Conservation (phyloP, 345 rosid genomes). For the Camelina laxa region DNA sequence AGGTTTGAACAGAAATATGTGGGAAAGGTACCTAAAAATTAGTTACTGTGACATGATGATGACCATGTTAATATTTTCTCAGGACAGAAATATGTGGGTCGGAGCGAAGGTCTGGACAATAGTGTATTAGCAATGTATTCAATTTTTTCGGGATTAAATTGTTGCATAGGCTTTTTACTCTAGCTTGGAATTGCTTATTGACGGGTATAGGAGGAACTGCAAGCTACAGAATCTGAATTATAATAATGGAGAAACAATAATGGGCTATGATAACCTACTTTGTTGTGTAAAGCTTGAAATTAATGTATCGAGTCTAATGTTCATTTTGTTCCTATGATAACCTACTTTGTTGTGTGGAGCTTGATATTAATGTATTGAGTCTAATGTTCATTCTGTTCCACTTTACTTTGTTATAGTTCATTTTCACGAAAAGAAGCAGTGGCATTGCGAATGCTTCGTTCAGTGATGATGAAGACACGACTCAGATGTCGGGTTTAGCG, state of each 20-base stretch:
- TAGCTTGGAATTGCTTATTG: constrained; percentile 16
- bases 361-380: too few species aligned
- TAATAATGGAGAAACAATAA: neutral
- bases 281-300: too few species aligned
- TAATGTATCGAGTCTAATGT: too few species aligned
- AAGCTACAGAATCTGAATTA: neutral
- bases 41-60: constrained; percentile 15
- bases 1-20: constrained; percentile 98
- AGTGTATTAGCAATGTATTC: neutral
- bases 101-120: constrained; percentile 54
- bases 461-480: constrained; percentile 90
- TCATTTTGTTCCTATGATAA: too few species aligned
- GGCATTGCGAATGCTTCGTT: constrained; percentile 69
- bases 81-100: constrained; percentile 75
- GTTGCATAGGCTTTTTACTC: constrained; percentile 2
- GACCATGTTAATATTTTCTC: constrained; percentile 71
- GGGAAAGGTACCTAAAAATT: constrained; percentile 72
- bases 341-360: too few species aligned
- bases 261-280: too few species aligned
- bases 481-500: constrained; percentile 54
- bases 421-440: constrained; percentile 52
- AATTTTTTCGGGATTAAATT: neutral
- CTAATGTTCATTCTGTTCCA: too few species aligned
- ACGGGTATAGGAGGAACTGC: neutral
- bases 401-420: too few species aligned